These are phyloP conservation scores for Polyplosphaeria fusca DNA, from an alignment of 495 filamentous ascomycete species.

Conservation along the genomic window DNA sequence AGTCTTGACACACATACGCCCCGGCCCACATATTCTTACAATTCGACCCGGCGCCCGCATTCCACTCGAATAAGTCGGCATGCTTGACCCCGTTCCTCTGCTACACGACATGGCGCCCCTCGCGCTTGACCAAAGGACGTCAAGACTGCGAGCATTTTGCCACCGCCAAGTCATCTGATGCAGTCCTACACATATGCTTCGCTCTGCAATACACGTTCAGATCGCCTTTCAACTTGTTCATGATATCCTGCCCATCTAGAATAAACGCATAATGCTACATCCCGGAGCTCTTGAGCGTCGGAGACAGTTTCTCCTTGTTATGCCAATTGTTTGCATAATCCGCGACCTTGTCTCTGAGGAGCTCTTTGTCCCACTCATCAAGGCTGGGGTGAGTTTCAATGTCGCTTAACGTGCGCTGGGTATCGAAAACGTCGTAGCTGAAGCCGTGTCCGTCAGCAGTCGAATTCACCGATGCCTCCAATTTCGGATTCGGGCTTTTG, in stretches of 20 bases:
- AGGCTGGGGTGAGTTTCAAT: neutral
- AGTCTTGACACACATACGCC: no score
- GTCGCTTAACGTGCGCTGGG: neutral
- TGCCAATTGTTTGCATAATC: neutral
- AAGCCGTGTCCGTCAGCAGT: neutral
- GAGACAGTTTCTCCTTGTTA: neutral
- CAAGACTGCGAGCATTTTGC: no score
- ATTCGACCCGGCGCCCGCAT: no score
- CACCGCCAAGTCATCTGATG: no score
- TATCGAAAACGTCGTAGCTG: neutral
- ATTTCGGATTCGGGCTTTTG: neutral
- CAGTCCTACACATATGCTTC: no score
- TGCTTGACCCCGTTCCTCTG: no score
- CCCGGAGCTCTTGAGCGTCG: neutral
- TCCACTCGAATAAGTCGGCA: no score
- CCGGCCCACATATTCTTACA: no score
- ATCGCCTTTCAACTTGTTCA: neutral
- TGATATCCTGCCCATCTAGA: neutral
- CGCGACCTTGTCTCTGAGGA: neutral
- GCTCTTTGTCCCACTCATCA: neutral
- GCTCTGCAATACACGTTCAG: no score
- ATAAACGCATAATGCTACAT: neutral
- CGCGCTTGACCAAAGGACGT: no score
- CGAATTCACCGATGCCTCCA: neutral
- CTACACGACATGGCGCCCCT: no score